These are phyloP conservation scores for Sphaerobolus stellatus DNA, from an alignment of 1,284 basidiomycete species.

Conservation along the genomic window DNA sequence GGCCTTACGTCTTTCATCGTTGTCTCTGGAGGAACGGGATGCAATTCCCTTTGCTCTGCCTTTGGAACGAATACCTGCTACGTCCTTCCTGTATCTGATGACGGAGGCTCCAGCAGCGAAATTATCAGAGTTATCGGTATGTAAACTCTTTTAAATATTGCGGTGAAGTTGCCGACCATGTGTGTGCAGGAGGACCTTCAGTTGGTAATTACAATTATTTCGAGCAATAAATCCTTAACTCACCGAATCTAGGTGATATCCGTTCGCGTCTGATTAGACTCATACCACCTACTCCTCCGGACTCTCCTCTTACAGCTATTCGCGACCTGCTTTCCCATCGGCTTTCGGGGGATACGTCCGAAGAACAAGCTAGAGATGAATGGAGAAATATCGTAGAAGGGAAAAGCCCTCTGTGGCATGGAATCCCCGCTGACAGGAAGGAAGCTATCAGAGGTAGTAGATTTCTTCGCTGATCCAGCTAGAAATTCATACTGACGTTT, in stretches of 20 bases:
- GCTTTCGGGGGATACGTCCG: constrained; percentile 64
- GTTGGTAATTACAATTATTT: constrained; percentile 50
- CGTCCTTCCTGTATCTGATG: constrained; percentile 81
- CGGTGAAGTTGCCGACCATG: constrained; percentile 13
- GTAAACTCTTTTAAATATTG: background rate
- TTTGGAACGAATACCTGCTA: constrained; percentile 67
- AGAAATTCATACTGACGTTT: background rate
- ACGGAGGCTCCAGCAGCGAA: constrained; percentile 83
- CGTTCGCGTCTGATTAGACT: constrained; percentile 79
- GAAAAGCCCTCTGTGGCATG: constrained; percentile 77
- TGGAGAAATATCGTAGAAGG: constrained; percentile 96
- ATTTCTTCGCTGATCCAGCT: background rate
- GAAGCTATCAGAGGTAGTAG: constrained; percentile 78
- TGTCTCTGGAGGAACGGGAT: constrained; percentile 81
- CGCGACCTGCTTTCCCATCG: constrained; percentile 79
- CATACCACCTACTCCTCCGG: constrained; percentile 62
- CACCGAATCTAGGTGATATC: constrained; percentile 60
- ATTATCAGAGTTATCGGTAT: constrained; percentile 73
- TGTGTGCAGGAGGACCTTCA: constrained; percentile 59
- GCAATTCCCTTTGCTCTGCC: constrained; percentile 75
- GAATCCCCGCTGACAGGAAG: constrained; percentile 89
- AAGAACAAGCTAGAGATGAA: constrained; percentile 79
- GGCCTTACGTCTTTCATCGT: constrained; percentile 47
- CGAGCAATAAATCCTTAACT: constrained; percentile 7
- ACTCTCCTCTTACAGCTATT: constrained; percentile 67